Conservation (phyloP, 164 flowering plant genomes). For the Brasenia schreberi region DNA sequence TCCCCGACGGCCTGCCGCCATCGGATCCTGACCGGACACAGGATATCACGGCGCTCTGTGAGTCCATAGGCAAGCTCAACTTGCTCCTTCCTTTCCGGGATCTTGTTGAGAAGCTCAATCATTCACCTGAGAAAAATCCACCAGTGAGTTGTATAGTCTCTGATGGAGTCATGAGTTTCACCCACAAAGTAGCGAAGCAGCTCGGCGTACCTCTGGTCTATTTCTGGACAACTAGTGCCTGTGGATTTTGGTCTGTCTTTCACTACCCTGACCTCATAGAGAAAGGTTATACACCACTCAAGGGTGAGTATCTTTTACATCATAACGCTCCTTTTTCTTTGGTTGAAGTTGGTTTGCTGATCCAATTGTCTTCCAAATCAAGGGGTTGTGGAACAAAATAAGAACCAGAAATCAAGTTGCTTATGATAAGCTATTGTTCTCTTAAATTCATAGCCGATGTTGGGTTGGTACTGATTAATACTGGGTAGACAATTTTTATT, state of each 20-base stretch:
- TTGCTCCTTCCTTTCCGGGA: conserved; percentile 11
- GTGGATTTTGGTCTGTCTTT: conserved; percentile 3
- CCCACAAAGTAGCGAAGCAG: conserved; percentile 3
- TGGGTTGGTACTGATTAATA: too few species aligned
- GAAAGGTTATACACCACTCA: conserved; percentile 5
- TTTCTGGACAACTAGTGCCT: conserved; percentile 7
- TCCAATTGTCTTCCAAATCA: too few species aligned
- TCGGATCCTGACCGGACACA: conserved; percentile 39
- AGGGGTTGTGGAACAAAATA: too few species aligned
- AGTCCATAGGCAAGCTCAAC: conserved; percentile 10
- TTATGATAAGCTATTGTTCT: too few species aligned
- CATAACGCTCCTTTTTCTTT: too few species aligned
- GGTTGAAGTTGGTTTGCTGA: too few species aligned
- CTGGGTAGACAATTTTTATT: too few species aligned
- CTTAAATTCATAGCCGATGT: too few species aligned
- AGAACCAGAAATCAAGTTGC: too few species aligned
- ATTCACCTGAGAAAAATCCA: conserved; percentile 13
- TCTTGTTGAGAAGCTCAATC: conserved; percentile 18
- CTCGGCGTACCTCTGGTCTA: conserved; percentile 1
- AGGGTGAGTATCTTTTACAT: background rate
- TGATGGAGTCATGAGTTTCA: conserved; percentile 6
- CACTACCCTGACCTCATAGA: conserved; percentile 3
- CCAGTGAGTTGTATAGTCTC: conserved; percentile 4
- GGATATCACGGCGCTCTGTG: conserved; percentile 27
- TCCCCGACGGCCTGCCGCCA: conserved; percentile 50